Base-by-base conservation (phyloP, 2,329 filamentous ascomycete species). In the Ceratocystis colombiana region DNA sequence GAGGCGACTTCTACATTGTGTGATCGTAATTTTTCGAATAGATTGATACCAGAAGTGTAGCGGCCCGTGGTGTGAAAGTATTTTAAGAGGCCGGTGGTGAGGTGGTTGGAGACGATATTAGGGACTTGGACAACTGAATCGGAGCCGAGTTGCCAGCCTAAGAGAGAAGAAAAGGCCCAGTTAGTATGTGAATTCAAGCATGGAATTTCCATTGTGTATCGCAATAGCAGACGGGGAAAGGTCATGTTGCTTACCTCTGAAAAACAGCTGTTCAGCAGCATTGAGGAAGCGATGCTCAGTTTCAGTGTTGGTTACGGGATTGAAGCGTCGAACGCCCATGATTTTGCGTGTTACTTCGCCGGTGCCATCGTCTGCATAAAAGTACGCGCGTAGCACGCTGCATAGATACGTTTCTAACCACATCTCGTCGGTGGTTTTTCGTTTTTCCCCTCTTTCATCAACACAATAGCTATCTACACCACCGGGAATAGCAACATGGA, bases 381-480 rank as follows among this genome's bases (percentile, higher is more conserved):
- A 93, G 76, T 97, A 99, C 68, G 94, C 92, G 72, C 94, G 84
- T 69, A 99, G 79, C 6, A 99, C 91, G 69, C 89, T 95, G 79
- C 94, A 99, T 2, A 99, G 83, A 72, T 97, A 99, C 62, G 94
- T 97, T 76, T 99, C 94, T 17, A 99, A 81, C 94, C 94, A 99
- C 48, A 99, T 81, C 41, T 93, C 89, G 70, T 99, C 94, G 0
- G 92, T 93, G 15, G 93, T 90, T 70, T 94, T 89, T 70, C 91
- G 85, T 79, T 96, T 96, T 75, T 96, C 93, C 70, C 94, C 94
- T 72, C 92, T 86, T 77, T 99, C 94, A 75, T 99, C 93, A 67
- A 99, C 89, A 75, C 93, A 97, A 75, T 96, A 97, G 76, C 90
- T 95, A 75, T 99, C 93, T 64, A 99, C 90, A 8, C 89, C 94